Base-by-base conservation (phyloP, 1,139 yeast species). In the Entelexis sorbosivorans region DNA sequence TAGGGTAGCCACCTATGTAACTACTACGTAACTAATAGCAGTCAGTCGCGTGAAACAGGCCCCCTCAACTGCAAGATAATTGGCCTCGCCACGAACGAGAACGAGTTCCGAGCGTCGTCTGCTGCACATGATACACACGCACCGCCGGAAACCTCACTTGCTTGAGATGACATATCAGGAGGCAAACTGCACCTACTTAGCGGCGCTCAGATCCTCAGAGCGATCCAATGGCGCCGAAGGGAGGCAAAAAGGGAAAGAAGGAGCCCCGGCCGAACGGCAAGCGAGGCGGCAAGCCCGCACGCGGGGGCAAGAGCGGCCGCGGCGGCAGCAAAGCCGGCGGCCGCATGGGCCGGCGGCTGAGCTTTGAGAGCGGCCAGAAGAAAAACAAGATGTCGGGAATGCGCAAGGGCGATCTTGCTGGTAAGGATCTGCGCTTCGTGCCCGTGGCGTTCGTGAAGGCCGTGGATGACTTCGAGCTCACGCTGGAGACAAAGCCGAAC, bases 371-470 rank as follows among this genome's bases (percentile, higher is more conserved):
- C 24, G 44, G 40, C 20, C 14, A 24, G n/a, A 29, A 40, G 16
- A 36, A 26, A 13, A 38, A 13, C 9, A 40, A 22, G 47, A 6
- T 44, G 44, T 24, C 44, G 7, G 47, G 42, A 9, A 16, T 14
- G 32, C 45, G 49, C 22, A 17, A 19, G 5, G 38, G 49, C 17
- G 39, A 24, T 16, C 50, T 50, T 17, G 16, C 32, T n/a, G 45
- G 45, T 6, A 31, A 44, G 13, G 45, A 42, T n/a, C 44, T 56
- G 43, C 51, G 58, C 17, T 22, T 28, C 42, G 32, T 33, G 51
- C 60, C 47, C 49, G 55, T 33, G 54, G 35, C 14, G 53, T 56
- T 56, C 39, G 58, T 56, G 17, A 36, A 20, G 9, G 57, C 48
- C 17, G 48, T 32, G 8, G 47, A 35, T 4, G 39, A 49, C 19